phyloP scores from a whole-genome alignment of 192 early-diverging fungal species.

The Coemansia sp. region DNA sequence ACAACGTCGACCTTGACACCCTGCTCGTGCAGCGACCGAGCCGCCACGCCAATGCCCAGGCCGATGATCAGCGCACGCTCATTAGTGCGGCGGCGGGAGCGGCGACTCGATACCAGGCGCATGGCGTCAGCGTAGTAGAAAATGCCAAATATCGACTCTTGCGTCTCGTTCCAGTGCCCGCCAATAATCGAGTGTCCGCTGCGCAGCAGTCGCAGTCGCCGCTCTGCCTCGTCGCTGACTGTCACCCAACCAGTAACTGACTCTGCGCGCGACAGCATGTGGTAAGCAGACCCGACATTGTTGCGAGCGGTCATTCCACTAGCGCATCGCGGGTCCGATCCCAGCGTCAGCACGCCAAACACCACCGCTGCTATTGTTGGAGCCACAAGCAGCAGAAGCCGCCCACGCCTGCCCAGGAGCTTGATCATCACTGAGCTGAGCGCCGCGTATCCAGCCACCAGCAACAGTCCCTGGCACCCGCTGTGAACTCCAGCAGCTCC shows the following conservation, averaged over 20 bases:
- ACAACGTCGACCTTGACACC: slow-evolving; percentile 74
- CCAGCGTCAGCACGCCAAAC: slow-evolving; percentile 25
- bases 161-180: slow-evolving; percentile 67
- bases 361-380: not conserved
- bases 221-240: slow-evolving; percentile 58
- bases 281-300: slow-evolving; percentile 27
- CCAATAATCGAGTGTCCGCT: slow-evolving; percentile 89
- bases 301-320: slow-evolving; percentile 45
- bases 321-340: slow-evolving; percentile 58
- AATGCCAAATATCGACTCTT: slow-evolving; percentile 74
- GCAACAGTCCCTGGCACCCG: slow-evolving; percentile 29
- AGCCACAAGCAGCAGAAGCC: slow-evolving; percentile 5
- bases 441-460: slow-evolving; percentile 24
- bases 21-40: slow-evolving; percentile 62
- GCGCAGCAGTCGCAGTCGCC: slow-evolving; percentile 72
- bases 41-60: slow-evolving; percentile 78
- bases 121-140: slow-evolving; percentile 86
- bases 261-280: slow-evolving; percentile 70
- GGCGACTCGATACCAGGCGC: slow-evolving; percentile 45
- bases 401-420: slow-evolving; percentile 15
- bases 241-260: slow-evolving; percentile 82
- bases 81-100: slow-evolving; percentile 12
- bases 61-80: slow-evolving; percentile 65
- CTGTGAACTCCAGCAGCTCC: slow-evolving; percentile 6
- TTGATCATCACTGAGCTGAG: slow-evolving; percentile 36